phyloP scores from a whole-genome alignment of 2,329 filamentous ascomycete genomes.

The Scedosporium boydii region DNA sequence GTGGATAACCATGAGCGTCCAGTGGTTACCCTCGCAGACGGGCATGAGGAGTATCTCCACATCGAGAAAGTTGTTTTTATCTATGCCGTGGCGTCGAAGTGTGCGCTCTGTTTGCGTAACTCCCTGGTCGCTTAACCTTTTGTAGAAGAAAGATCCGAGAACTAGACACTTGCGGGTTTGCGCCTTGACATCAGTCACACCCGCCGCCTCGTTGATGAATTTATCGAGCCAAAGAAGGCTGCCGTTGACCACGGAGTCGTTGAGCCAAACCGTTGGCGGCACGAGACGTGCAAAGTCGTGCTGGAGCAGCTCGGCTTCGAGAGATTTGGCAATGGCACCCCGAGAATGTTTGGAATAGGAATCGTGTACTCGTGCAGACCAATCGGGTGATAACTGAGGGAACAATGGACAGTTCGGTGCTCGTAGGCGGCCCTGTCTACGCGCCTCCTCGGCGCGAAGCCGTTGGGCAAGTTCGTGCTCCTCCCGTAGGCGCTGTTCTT shows the following conservation, averaged over 20 bases:
- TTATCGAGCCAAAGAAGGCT: slow-evolving; percentile 52
- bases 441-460: not conserved
- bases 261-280: slow-evolving; percentile 54
- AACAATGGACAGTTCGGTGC: slow-evolving; percentile 2
- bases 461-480: not conserved
- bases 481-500: slow-evolving; percentile 1
- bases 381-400: slow-evolving; percentile 1
- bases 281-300: slow-evolving; percentile 59
- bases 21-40: slow-evolving; percentile 55
- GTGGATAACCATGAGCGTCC: slow-evolving; percentile 61
- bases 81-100: slow-evolving; percentile 46
- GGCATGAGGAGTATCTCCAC: slow-evolving; percentile 62
- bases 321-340: not conserved
- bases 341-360: not conserved
- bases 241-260: slow-evolving; percentile 67
- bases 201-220: slow-evolving; percentile 46
- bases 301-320: slow-evolving; percentile 16
- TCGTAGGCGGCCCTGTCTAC: slow-evolving; percentile 1
- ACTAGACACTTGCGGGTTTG: slow-evolving; percentile 49
- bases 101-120: slow-evolving; percentile 40
- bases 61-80: slow-evolving; percentile 51
- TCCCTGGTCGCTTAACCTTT: slow-evolving; percentile 38
- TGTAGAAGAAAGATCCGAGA: slow-evolving; percentile 59
- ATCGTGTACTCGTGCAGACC: not conserved
- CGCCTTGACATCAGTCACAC: slow-evolving; percentile 35